Evolutionary conservation across 2,329 filamentous ascomycete genomes (phyloP).

Genomic region (Bipolaris victoriae): DNA sequence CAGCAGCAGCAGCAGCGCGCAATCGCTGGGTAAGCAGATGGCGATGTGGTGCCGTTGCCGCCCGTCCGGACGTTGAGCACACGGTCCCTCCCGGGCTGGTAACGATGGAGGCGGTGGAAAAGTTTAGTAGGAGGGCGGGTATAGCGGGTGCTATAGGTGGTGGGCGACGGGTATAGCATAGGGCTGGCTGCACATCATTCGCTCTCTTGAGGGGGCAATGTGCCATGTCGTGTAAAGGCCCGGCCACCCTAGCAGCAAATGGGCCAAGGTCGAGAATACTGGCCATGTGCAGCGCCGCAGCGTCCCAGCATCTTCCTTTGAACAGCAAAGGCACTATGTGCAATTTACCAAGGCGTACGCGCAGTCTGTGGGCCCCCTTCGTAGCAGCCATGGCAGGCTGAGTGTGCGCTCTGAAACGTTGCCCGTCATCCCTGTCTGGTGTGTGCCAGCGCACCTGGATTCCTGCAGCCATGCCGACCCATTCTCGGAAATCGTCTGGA

Average conservation of each 20-base stretch:
- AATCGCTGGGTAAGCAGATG: neutral
- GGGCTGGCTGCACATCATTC: constrained; percentile 17
- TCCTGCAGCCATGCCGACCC: constrained; percentile 25
- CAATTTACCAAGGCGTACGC: constrained; percentile 19
- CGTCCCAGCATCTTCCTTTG: constrained; percentile 15
- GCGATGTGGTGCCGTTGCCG: neutral
- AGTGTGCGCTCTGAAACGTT: constrained; percentile 19
- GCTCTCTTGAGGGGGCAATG: constrained; percentile 13
- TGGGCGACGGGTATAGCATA: neutral
- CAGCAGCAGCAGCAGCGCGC: neutral
- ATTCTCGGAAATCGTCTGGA: constrained; percentile 25
- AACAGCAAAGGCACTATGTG: constrained; percentile 17
- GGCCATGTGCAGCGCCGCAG: constrained; percentile 19
- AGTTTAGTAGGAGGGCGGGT: neutral
- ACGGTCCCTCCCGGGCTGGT: neutral
- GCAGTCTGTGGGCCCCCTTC: constrained; percentile 22
- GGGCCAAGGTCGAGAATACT: constrained; percentile 13
- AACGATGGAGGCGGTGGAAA: neutral
- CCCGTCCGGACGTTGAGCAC: neutral
- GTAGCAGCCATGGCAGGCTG: constrained; percentile 32
- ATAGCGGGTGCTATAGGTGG: constrained; percentile 1
- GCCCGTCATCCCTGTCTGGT: constrained; percentile 27
- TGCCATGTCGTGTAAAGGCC: constrained; percentile 21
- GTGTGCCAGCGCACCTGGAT: constrained; percentile 25
- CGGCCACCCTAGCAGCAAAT: constrained; percentile 21